phyloP scores from a whole-genome alignment of 1,284 basidiomycete genomes.

The Cutaneotrichosporon sp. region DNA sequence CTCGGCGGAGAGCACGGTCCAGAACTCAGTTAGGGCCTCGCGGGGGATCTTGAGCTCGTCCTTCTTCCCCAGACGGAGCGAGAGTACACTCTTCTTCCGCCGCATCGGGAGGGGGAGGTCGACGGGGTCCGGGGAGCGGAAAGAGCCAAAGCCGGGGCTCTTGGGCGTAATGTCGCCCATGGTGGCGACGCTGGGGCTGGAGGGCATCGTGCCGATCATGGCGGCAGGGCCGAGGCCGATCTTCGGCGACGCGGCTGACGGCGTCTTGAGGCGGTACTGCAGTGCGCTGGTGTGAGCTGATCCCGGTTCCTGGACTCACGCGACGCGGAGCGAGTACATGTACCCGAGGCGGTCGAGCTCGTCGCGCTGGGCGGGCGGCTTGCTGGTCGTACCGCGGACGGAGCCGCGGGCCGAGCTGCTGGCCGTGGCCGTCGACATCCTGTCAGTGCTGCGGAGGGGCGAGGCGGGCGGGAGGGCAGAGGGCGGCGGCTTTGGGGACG shows the following conservation, averaged over 20 bases:
- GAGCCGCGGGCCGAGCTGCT: not conserved
- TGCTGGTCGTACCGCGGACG: not conserved
- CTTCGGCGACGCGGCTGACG: slow-evolving; percentile 2
- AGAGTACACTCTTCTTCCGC: slow-evolving; percentile 31
- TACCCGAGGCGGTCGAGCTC: slow-evolving; percentile 48
- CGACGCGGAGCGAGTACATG: slow-evolving; percentile 47
- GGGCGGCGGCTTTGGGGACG: not conserved
- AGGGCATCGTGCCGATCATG: slow-evolving; percentile 21
- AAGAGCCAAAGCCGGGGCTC: slow-evolving; percentile 9
- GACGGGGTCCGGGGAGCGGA: slow-evolving; percentile 18
- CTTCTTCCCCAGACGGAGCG: slow-evolving; percentile 30
- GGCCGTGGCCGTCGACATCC: not conserved
- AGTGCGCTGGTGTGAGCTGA: slow-evolving; percentile 20
- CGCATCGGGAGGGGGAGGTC: slow-evolving; percentile 10
- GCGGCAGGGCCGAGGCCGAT: not conserved
- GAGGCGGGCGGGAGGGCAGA: not conserved
- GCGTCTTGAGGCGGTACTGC: slow-evolving; percentile 15
- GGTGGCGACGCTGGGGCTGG: not conserved
- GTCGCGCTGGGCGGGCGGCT: slow-evolving; percentile 17
- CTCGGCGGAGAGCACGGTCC: slow-evolving; percentile 41
- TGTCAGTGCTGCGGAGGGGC: not conserved
- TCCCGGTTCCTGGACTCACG: slow-evolving; percentile 38
- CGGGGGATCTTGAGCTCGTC: slow-evolving; percentile 45
- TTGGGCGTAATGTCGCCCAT: not conserved
- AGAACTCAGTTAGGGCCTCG: slow-evolving; percentile 50